Evolutionary conservation across 345 rosid species (phyloP), one percentile per base, ranked within the genome.

Genomic region (Anastatica hierochuntica): DNA sequence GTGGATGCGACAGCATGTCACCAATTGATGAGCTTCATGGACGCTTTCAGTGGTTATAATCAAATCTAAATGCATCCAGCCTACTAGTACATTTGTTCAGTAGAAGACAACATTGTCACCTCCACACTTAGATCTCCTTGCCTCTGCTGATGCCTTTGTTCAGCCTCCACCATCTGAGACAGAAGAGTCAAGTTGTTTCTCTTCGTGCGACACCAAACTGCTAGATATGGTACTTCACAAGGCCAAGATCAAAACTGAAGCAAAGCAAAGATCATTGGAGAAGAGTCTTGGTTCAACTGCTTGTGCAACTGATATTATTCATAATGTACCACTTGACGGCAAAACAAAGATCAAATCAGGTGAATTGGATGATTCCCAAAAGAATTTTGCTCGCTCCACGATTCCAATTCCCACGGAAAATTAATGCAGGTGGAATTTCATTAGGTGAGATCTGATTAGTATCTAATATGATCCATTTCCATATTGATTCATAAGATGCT

Each of bases 151-250:
- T 62, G 72, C 79, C 43, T 92, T 74, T 64, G 77, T 92, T 53
- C 97, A 81, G 59, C 88, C 94, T 72, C 96, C 96, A 14, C 67
- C 80, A 56, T 67, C 71, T 27, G 78, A 79, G 29, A 65, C 57
- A 54, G 60, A 71, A 33, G 85, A 78, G 41, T 41, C 72, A n/a
- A n/a, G n/a, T n/a, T n/a, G 76, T 72, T 71, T 68, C 64, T 81
- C 95, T 30, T 84, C 85, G 8, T 72, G 60, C 19, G 83, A 92
- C 55, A 85, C 95, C 49, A 97, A 95, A 47, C 80, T 92, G 41
- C 80, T 92, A 67, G 97, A 92, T 81, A 83, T 94, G 74, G 66
- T 92, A 71, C 79, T 88, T 66, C 74, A 82, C 2, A 83, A 82
- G 72, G 83, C 99, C 46, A 88, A 81, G 71, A 72, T 76, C 44